Conservation (phyloP, 371 early-diverging fungal species). For the Apophysomyces variabilis region DNA sequence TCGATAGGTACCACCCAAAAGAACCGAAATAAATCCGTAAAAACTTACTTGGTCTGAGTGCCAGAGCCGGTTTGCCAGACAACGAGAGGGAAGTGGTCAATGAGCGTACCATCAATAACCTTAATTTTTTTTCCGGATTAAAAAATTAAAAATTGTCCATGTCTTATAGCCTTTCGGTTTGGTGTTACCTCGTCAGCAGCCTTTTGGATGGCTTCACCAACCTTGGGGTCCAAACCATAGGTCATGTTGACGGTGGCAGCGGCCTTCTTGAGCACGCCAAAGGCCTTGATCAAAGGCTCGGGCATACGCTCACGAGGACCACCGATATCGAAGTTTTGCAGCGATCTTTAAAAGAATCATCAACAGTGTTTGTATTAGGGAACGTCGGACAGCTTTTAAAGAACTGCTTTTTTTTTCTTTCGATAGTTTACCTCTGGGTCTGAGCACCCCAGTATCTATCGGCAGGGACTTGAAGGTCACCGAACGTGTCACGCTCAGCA, state of each 20-base stretch:
- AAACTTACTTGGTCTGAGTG: slow-evolving; percentile 87
- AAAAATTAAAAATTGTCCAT: no score
- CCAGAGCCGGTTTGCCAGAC: slow-evolving; percentile 92
- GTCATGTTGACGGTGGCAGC: slow-evolving; percentile 85
- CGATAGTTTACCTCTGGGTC: slow-evolving; percentile 71
- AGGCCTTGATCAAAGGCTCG: slow-evolving; percentile 79
- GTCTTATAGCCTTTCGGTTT: background rate
- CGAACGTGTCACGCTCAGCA: slow-evolving; percentile 86
- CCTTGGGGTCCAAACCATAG: slow-evolving; percentile 66
- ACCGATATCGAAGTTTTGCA: slow-evolving; percentile 89
- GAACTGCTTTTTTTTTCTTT: no score
- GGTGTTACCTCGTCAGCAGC: slow-evolving; percentile 71
- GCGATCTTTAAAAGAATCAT: slow-evolving; percentile 43
- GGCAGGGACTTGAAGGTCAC: slow-evolving; percentile 83
- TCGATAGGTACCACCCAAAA: no score
- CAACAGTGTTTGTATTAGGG: background rate
- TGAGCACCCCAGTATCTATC: slow-evolving; percentile 92
- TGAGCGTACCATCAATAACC: slow-evolving; percentile 81
- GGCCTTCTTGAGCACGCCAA: slow-evolving; percentile 89
- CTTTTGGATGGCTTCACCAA: slow-evolving; percentile 78
- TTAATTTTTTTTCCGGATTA: slow-evolving; percentile 14
- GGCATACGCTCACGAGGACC: slow-evolving; percentile 85
- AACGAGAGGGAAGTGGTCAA: slow-evolving; percentile 87
- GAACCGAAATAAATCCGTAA: slow-evolving; percentile 29
- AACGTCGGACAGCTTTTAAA: background rate